Conservation (phyloP, 2,329 filamentous ascomycete genomes). For the Cercospora sesami region DNA sequence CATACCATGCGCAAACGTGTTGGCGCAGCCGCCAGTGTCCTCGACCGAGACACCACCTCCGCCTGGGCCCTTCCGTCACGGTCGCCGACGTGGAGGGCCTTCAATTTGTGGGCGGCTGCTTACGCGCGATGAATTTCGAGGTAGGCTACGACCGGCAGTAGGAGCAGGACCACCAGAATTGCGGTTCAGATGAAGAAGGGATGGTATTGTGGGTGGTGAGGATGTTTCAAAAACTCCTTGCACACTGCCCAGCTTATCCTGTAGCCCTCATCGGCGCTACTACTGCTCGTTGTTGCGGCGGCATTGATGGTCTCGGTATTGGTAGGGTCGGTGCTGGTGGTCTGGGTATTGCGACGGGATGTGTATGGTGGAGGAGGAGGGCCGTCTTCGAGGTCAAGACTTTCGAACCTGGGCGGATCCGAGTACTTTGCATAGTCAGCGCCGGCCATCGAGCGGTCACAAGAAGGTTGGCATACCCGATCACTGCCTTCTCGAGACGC, state of each 20-base stretch:
- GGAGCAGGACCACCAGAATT: background rate
- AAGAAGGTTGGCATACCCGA: background rate
- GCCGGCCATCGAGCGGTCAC: background rate
- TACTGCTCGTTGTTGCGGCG: background rate
- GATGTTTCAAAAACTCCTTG: background rate
- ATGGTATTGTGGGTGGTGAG: background rate
- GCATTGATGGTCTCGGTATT: background rate
- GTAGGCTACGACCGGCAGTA: background rate
- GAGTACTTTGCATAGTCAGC: background rate
- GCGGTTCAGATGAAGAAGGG: background rate
- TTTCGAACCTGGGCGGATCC: background rate
- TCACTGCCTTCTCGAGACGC: background rate
- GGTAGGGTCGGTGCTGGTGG: background rate
- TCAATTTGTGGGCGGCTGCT: background rate
- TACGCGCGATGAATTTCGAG: background rate
- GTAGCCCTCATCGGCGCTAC: background rate
- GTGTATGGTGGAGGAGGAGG: background rate
- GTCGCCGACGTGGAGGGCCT: background rate
- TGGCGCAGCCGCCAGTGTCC: background rate
- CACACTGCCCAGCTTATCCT: background rate
- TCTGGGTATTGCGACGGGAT: background rate
- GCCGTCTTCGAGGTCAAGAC: background rate
- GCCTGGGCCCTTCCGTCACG: background rate
- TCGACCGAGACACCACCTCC: background rate
- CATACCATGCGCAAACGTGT: background rate